These are phyloP conservation scores for Magnaporthiopsis poae DNA, from an alignment of 2,329 filamentous ascomycete species.

Conservation along the genomic window DNA sequence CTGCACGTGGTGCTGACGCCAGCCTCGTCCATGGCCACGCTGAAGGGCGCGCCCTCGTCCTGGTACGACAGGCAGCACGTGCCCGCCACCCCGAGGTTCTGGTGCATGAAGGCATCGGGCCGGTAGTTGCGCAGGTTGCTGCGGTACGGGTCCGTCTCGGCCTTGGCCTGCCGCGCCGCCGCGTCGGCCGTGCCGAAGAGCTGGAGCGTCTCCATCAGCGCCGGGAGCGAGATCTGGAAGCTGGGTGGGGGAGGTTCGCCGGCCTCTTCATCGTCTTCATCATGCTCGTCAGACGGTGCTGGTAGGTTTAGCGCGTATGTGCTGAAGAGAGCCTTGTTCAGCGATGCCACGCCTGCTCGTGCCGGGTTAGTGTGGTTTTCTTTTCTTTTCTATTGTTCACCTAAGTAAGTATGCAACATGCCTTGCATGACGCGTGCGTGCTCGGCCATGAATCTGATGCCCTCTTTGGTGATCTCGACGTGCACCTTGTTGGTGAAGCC, in stretches of 20 bases:
- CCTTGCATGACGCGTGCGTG: slow-evolving; percentile 88
- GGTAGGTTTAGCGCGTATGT: slow-evolving; percentile 62
- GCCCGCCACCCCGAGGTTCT: slow-evolving; percentile 71
- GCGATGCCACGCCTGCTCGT: slow-evolving; percentile 59
- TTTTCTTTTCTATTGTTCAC: no score
- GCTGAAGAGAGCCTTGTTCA: slow-evolving; percentile 82
- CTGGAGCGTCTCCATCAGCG: slow-evolving; percentile 85
- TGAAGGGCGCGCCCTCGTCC: slow-evolving; percentile 65
- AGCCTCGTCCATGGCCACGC: slow-evolving; percentile 75
- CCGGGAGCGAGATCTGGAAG: slow-evolving; percentile 79
- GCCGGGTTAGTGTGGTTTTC: slow-evolving; percentile 8
- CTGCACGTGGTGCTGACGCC: slow-evolving; percentile 84
- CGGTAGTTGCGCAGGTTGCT: slow-evolving; percentile 54
- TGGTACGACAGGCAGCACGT: slow-evolving; percentile 76
- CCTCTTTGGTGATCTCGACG: slow-evolving; percentile 70
- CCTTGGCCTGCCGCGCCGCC: slow-evolving; percentile 45
- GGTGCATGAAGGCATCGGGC: slow-evolving; percentile 70
- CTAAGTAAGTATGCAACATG: slow-evolving; percentile 25
- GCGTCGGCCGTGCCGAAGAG: slow-evolving; percentile 83
- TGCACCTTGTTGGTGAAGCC: slow-evolving; percentile 49
- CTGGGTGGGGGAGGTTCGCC: slow-evolving; percentile 43
- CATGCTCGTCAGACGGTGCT: slow-evolving; percentile 7
- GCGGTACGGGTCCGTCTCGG: slow-evolving; percentile 50
- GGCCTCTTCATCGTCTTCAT: slow-evolving; percentile 24
- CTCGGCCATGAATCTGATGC: slow-evolving; percentile 78